Conservation (phyloP, 1,284 basidiomycete genomes). For the Macrocystidia cucumis region DNA sequence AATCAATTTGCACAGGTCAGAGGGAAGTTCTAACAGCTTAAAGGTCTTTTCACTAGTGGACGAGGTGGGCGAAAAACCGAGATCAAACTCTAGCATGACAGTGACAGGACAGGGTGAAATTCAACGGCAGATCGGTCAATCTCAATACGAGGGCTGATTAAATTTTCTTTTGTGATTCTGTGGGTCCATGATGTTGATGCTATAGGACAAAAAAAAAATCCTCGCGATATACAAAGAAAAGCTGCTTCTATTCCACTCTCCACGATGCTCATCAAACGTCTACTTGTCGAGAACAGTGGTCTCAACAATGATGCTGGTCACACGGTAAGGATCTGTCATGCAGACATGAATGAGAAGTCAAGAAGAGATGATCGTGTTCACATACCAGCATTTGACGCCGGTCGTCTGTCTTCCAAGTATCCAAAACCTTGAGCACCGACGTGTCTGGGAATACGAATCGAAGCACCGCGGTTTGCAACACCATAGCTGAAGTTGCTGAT, state of each 20-base stretch:
- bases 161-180: too few species aligned
- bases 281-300: slow-evolving; percentile 70
- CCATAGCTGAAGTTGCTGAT: slow-evolving; percentile 91
- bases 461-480: slow-evolving; percentile 96
- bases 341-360: slow-evolving; percentile 7
- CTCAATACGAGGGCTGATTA: too few species aligned
- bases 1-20: slow-evolving; percentile 49
- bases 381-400: slow-evolving; percentile 95
- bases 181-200: too few species aligned
- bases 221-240: too few species aligned
- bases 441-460: slow-evolving; percentile 91
- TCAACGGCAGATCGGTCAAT: too few species aligned
- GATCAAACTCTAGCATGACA: slow-evolving; percentile 40
- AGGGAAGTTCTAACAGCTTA: slow-evolving; percentile 62
- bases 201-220: too few species aligned
- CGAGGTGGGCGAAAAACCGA: slow-evolving; percentile 45
- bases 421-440: slow-evolving; percentile 90
- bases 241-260: too few species aligned
- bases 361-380: slow-evolving; percentile 13
- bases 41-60: slow-evolving; percentile 40
- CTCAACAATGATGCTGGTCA: slow-evolving; percentile 88
- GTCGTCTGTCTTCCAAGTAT: slow-evolving; percentile 94
- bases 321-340: slow-evolving; percentile 75
- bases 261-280: too few species aligned
- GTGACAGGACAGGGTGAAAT: too few species aligned